phyloP scores from a whole-genome alignment of 257 asterid genomes.

The Solanum virginianum region DNA sequence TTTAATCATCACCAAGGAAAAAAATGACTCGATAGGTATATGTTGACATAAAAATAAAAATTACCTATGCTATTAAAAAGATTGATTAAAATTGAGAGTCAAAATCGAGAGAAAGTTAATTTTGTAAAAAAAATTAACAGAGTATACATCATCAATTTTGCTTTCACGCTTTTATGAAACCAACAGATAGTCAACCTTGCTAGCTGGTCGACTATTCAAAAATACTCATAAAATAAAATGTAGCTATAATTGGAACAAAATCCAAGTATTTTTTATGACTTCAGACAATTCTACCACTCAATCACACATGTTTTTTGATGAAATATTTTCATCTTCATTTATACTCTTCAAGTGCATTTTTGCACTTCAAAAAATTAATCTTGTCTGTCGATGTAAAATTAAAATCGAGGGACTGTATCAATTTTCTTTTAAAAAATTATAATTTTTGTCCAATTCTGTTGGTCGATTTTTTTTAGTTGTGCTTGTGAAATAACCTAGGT shows the following conservation, averaged over 20 bases:
- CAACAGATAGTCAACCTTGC: too few relatives aligned
- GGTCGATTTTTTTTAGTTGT: too few relatives aligned
- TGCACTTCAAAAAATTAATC: not conserved
- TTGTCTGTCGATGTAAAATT: not conserved
- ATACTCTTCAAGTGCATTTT: not conserved
- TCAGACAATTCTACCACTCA: too few relatives aligned
- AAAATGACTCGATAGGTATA: too few relatives aligned
- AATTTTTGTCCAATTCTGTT: not conserved
- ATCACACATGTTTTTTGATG: not conserved
- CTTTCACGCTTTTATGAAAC: not conserved
- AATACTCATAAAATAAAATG: not conserved
- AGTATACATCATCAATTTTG: not conserved
- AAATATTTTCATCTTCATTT: not conserved
- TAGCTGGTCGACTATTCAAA: fast-evolving
- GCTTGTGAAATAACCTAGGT: not conserved
- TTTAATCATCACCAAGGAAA: too few relatives aligned
- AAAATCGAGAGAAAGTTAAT: not conserved
- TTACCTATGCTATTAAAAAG: too few relatives aligned
- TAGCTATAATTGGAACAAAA: not conserved
- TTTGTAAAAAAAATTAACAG: not conserved
- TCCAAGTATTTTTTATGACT: too few relatives aligned
- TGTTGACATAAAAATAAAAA: too few relatives aligned
- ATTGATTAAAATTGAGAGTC: too few relatives aligned
- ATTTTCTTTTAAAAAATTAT: too few relatives aligned
- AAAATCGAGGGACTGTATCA: too few relatives aligned